A percentile compares a stretch with the other conserved stretches of the same genome.
These are phyloP conservation scores for Saussurea involucrata DNA, from an alignment of 129 eudicot species.

Conservation along the genomic window DNA sequence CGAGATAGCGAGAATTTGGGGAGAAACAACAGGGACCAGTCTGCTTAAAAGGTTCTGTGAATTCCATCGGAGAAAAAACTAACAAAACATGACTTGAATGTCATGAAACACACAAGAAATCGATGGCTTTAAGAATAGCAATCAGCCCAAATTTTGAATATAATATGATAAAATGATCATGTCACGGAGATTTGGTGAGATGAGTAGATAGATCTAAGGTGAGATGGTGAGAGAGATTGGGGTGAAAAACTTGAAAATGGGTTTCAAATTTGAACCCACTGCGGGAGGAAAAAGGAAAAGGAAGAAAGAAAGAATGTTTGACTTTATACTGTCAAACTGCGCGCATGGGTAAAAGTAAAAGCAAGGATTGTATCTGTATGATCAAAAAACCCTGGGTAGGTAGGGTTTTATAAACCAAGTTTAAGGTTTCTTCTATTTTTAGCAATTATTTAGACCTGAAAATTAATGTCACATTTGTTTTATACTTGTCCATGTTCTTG, in stretches of 20 bases:
- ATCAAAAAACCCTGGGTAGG: neutral
- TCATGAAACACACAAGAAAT: neutral
- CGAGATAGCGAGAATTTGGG: conserved; percentile 78
- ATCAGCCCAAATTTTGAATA: neutral
- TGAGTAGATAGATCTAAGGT: conserved; percentile 30
- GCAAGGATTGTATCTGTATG: neutral
- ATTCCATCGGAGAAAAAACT: conserved; percentile 53
- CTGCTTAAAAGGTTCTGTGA: conserved; percentile 89
- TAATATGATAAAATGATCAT: neutral
- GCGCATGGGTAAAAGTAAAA: neutral
- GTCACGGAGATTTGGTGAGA: neutral
- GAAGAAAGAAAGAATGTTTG: conserved; percentile 8
- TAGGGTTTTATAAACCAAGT: neutral
- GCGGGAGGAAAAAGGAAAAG: neutral
- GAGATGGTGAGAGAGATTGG: neutral
- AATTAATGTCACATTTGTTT: neutral
- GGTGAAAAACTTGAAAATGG: neutral
- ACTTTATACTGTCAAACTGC: conserved; percentile 1
- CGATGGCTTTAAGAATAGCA: neutral
- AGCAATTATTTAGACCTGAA: neutral
- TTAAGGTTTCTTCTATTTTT: neutral
- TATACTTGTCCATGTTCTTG: neutral
- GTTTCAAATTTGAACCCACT: conserved; percentile 25
- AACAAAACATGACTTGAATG: neutral
- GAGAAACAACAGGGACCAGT: conserved; percentile 92